These are phyloP conservation scores for Phytophthora pseudosyringae DNA, from an alignment of 352 stramenopile genomes.

Conservation along the genomic window DNA sequence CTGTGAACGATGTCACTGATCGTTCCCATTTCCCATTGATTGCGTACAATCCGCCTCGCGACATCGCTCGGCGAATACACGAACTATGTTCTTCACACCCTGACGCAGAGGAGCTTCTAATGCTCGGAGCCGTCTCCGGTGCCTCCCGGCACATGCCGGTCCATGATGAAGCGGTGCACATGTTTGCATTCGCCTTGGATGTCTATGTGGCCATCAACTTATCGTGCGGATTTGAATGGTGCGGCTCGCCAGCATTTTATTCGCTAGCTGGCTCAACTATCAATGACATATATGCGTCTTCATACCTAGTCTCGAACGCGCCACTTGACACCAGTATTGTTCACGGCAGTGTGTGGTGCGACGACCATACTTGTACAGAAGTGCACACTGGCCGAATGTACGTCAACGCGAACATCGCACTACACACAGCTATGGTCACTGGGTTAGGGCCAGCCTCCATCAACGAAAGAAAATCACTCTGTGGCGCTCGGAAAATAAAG, in stretches of 20 bases:
- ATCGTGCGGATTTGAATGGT: conserved; percentile 13
- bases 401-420: background rate
- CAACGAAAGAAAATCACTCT: conserved; percentile 24
- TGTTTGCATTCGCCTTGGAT: conserved; percentile 29
- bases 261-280: conserved; percentile 10
- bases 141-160: conserved; percentile 39
- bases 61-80: conserved; percentile 28
- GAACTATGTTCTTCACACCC: conserved; percentile 3
- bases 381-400: conserved; percentile 1
- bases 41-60: conserved; percentile 21
- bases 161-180: conserved; percentile 15
- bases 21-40: background rate
- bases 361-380: conserved; percentile 34
- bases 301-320: background rate
- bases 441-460: conserved; percentile 12
- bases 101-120: conserved; percentile 9
- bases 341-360: conserved; percentile 31
- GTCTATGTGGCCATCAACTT: conserved; percentile 36
- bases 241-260: conserved; percentile 35
- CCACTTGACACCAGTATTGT: too few species aligned
- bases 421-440: conserved; percentile 10
- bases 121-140: conserved; percentile 33
- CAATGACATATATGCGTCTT: conserved; percentile 11
- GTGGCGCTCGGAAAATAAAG: conserved; percentile 3
- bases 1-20: conserved; percentile 30